phyloP scores from a whole-genome alignment of 2,329 filamentous ascomycete genomes.

The Aspergillus brasiliensis region DNA sequence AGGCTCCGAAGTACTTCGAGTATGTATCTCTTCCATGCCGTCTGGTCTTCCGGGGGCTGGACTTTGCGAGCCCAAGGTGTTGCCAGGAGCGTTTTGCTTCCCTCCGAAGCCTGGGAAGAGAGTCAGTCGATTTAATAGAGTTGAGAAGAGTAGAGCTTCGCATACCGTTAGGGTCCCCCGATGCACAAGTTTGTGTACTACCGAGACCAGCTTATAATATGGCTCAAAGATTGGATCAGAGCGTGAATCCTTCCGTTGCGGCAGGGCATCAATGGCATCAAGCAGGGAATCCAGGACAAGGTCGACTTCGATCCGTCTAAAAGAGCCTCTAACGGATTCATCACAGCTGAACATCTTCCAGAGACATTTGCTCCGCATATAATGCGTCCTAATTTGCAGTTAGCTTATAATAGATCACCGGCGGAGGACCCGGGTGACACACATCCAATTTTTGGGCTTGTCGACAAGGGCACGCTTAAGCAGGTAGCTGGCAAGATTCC shows the following conservation, averaged over 20 bases:
- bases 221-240: slow-evolving; percentile 82
- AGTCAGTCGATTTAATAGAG: slow-evolving; percentile 27
- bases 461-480: slow-evolving; percentile 62
- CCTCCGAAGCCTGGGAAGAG: slow-evolving; percentile 45
- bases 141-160: slow-evolving; percentile 7
- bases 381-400: slow-evolving; percentile 55
- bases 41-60: slow-evolving; percentile 49
- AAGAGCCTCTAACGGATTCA: slow-evolving; percentile 41
- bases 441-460: slow-evolving; percentile 65
- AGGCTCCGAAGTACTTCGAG: slow-evolving; percentile 60
- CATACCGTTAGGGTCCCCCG: slow-evolving; percentile 47
- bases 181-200: slow-evolving; percentile 78
- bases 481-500: slow-evolving; percentile 65
- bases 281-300: slow-evolving; percentile 60
- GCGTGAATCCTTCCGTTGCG: slow-evolving; percentile 61
- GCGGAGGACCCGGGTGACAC: slow-evolving; percentile 31
- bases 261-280: slow-evolving; percentile 62
- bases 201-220: slow-evolving; percentile 85
- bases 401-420: not conserved
- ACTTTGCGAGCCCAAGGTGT: slow-evolving; percentile 60
- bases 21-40: slow-evolving; percentile 63
- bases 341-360: slow-evolving; percentile 68
- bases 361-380: slow-evolving; percentile 70
- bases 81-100: slow-evolving; percentile 52
- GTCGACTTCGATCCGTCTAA: slow-evolving; percentile 39